phyloP scores from a whole-genome alignment of 2,329 filamentous ascomycete genomes.

The Ophiostoma perfectum region DNA sequence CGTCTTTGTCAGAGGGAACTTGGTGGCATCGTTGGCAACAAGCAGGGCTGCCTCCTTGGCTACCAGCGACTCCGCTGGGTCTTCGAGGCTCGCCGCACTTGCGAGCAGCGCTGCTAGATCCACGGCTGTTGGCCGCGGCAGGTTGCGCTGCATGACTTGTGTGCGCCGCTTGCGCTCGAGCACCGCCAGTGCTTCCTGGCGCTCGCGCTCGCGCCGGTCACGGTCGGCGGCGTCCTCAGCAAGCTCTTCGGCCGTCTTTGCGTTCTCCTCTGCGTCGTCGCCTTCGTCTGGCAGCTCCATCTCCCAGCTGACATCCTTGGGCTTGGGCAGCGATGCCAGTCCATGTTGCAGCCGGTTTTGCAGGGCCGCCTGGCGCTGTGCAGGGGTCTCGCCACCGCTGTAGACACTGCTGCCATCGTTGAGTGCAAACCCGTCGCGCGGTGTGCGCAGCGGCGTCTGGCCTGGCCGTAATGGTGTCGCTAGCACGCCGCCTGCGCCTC shows the following conservation, averaged over 20 bases:
- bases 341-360: slow-evolving; percentile 64
- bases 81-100: slow-evolving; percentile 53
- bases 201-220: slow-evolving; percentile 70
- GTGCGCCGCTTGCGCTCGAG: slow-evolving; percentile 78
- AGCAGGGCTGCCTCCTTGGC: slow-evolving; percentile 72
- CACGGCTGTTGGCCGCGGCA: slow-evolving; percentile 71
- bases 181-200: slow-evolving; percentile 60
- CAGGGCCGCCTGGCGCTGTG: slow-evolving; percentile 56
- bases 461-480: slow-evolving; percentile 45
- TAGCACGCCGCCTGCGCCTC: slow-evolving; percentile 40
- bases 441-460: slow-evolving; percentile 65
- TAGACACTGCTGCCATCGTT: slow-evolving; percentile 62
- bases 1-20: slow-evolving; percentile 62
- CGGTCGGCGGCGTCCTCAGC: slow-evolving; percentile 63
- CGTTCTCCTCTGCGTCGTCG: slow-evolving; percentile 57
- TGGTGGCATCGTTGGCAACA: slow-evolving; percentile 74
- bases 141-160: slow-evolving; percentile 78
- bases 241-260: slow-evolving; percentile 44
- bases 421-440: slow-evolving; percentile 77
- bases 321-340: slow-evolving; percentile 80
- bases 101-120: slow-evolving; percentile 65
- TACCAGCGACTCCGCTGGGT: slow-evolving; percentile 64
- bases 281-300: slow-evolving; percentile 84
- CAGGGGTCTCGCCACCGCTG: slow-evolving; percentile 17
- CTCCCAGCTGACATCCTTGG: slow-evolving; percentile 91